A percentile compares a stretch with the other conserved stretches of the same genome.
Conservation (phyloP, 1,284 basidiomycete genomes). For the Trametes pubescens region DNA sequence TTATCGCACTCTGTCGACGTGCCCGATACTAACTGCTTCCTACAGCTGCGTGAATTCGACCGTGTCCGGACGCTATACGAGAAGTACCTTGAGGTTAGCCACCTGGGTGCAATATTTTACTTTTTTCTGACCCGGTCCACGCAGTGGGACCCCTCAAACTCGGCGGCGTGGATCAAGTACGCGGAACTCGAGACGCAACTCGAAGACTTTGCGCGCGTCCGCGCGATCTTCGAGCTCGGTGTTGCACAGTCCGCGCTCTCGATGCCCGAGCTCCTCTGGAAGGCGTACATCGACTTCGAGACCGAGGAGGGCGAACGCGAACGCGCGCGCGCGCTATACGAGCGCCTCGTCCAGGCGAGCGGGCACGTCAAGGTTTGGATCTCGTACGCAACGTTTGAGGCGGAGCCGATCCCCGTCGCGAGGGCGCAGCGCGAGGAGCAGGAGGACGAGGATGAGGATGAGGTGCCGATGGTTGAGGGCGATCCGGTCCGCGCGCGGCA, state of each 20-base stretch:
- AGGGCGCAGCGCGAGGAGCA: slow-evolving; percentile 78
- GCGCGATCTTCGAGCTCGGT: slow-evolving; percentile 96
- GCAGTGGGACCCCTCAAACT: slow-evolving; percentile 89
- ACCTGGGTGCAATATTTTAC: not conserved
- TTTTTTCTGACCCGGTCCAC: not conserved
- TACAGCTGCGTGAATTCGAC: slow-evolving; percentile 91
- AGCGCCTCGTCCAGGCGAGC: slow-evolving; percentile 86
- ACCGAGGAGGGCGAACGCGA: slow-evolving; percentile 94
- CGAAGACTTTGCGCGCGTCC: slow-evolving; percentile 91
- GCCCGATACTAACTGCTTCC: not conserved
- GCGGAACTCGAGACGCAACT: slow-evolving; percentile 94
- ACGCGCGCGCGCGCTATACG: slow-evolving; percentile 86
- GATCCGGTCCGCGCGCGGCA: slow-evolving; percentile 74
- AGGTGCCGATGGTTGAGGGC: slow-evolving; percentile 38
- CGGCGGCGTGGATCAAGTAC: slow-evolving; percentile 96
- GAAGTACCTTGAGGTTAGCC: slow-evolving; percentile 87
- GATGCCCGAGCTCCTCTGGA: slow-evolving; percentile 99
- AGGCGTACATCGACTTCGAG: slow-evolving; percentile 97
- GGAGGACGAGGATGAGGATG: slow-evolving; percentile 59
- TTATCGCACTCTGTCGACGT: slow-evolving; percentile 10
- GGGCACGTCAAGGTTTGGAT: slow-evolving; percentile 97
- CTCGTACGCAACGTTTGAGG: slow-evolving; percentile 82
- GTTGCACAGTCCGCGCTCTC: slow-evolving; percentile 91
- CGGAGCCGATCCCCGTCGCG: slow-evolving; percentile 69
- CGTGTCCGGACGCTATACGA: slow-evolving; percentile 92